Conservation (phyloP, 345 rosid genomes). For the Heritiera fomes region DNA sequence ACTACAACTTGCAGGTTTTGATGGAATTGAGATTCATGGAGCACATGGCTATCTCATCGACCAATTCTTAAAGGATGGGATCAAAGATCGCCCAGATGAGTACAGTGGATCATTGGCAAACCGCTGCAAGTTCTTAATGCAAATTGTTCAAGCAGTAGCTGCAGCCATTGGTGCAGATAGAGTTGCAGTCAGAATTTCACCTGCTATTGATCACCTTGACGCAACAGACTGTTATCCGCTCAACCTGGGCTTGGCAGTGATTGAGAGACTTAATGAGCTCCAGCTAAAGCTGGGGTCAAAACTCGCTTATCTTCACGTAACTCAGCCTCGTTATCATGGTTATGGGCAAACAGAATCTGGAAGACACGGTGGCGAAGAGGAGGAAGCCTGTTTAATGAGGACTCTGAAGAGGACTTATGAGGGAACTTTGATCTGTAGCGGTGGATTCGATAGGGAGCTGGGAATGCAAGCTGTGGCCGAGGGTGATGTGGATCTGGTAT, state of each 20-base stretch:
- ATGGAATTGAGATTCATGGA: slow-evolving; percentile 85
- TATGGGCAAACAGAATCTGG: slow-evolving; percentile 63
- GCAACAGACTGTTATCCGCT: slow-evolving; percentile 75
- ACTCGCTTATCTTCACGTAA: slow-evolving; percentile 73
- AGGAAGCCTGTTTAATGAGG: slow-evolving; percentile 56
- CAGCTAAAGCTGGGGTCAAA: slow-evolving; percentile 48
- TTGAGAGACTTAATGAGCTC: slow-evolving; percentile 59
- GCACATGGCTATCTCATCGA: slow-evolving; percentile 90
- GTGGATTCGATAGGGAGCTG: slow-evolving; percentile 70
- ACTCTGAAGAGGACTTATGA: slow-evolving; percentile 51
- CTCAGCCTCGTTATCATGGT: slow-evolving; percentile 75
- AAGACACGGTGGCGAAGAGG: slow-evolving; percentile 57
- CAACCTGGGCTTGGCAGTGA: slow-evolving; percentile 59
- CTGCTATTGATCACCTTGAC: slow-evolving; percentile 75
- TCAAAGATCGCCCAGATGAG: slow-evolving; percentile 70
- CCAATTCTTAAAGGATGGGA: slow-evolving; percentile 79
- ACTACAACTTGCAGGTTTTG: slow-evolving; percentile 52
- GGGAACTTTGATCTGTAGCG: slow-evolving; percentile 76
- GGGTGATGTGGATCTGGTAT: slow-evolving; percentile 75
- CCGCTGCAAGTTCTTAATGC: slow-evolving; percentile 66
- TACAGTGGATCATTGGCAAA: slow-evolving; percentile 72
- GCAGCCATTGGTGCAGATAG: slow-evolving; percentile 56
- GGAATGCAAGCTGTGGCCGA: slow-evolving; percentile 65
- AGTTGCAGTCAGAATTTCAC: slow-evolving; percentile 75
- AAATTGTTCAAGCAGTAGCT: slow-evolving; percentile 55